Evolutionary conservation across 2,329 filamentous ascomycete genomes (phyloP), one percentile per base, ranked within the genome.

Genomic region (Alternaria postmessia): DNA sequence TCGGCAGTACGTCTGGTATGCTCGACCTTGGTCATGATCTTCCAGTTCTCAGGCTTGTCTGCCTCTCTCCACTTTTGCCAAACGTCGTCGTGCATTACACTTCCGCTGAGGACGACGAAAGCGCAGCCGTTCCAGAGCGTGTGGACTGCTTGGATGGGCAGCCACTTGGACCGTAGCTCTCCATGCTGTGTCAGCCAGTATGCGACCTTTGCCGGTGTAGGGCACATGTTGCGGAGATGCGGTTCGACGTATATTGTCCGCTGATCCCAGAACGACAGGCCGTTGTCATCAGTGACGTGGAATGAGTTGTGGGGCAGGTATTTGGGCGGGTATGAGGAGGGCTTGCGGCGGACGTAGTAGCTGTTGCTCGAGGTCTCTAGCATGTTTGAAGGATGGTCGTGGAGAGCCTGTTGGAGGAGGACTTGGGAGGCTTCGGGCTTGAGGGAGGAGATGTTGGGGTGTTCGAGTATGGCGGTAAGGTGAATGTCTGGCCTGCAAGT

Each of bases 171-270:
- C 42, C 65, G 67, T 22, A 77, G 18, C 14, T 70, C 55, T 11
- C 74, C 75, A 44, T 76, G 65, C 34, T 70, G 54, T 39, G 68
- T 59, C n/a, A 78, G 63, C 71, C 71, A 76, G 20, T 73, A 61
- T 30, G 75, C 70, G 3, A 78, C 64, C 44, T 63, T 72, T 3
- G 73, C 73, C 2, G 73, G 75, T 32, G 66, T 73, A 41, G 72
- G 70, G 51, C 71, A 75, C 7, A 77, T 61, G 34, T 68, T 68
- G 28, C 70, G 71, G 8, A 69, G 47, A 54, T 77, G 75, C n/a
- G 76, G 75, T 49, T 78, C 76, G 28, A 78, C 72, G 42, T 78
- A 78, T 41, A 78, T 73, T 18, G 75, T 77, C 5, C 74, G 74
- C 54, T 75, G 65, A 38, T 78, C 74, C 75, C 76, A 78, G 59